Percentiles rank a stretch among this genome's conserved stretches.
Evolutionary conservation across 1,284 basidiomycete species (phyloP).

Genomic region (Trametes sp.): DNA sequence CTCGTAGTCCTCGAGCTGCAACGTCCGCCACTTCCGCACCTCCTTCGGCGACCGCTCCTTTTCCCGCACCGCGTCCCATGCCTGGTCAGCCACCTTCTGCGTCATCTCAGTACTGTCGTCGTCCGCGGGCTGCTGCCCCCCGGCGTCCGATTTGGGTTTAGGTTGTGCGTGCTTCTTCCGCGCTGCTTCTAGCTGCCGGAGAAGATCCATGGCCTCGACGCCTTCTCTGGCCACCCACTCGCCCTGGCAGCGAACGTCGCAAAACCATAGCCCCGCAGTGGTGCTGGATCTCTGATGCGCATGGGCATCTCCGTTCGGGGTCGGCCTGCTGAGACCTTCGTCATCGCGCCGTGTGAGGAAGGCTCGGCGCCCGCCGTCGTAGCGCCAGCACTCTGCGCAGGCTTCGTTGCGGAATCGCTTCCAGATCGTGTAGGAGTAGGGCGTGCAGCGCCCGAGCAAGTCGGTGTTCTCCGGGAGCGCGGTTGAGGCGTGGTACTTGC

Average conservation of each 20-base stretch:
- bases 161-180: constrained; percentile 43
- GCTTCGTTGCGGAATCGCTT: constrained; percentile 65
- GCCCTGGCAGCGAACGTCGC: constrained; percentile 54
- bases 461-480: constrained; percentile 30
- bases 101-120: constrained; percentile 29
- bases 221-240: constrained; percentile 50
- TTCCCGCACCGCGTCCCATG: constrained; percentile 34
- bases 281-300: background rate
- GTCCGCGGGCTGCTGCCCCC: constrained; percentile 2
- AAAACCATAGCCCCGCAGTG: constrained; percentile 59
- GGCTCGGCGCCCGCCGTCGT: constrained; percentile 52
- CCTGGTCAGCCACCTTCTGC: constrained; percentile 29
- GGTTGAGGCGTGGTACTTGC: constrained; percentile 39
- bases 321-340: constrained; percentile 22
- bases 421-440: constrained; percentile 42
- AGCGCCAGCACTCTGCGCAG: constrained; percentile 68
- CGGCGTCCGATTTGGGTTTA: constrained; percentile 30
- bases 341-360: constrained; percentile 40
- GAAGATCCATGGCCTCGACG: constrained; percentile 41
- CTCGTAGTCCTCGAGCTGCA: constrained; percentile 43
- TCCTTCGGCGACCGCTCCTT: constrained; percentile 35
- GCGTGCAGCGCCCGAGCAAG: constrained; percentile 36
- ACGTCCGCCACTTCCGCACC: constrained; percentile 35
- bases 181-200: constrained; percentile 43
- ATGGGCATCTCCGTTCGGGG: background rate